Percentiles rank a stretch among this genome's conserved stretches.
These are phyloP conservation scores for Arthrocladium fulminans DNA, from an alignment of 2,329 filamentous ascomycete species.

Conservation along the genomic window DNA sequence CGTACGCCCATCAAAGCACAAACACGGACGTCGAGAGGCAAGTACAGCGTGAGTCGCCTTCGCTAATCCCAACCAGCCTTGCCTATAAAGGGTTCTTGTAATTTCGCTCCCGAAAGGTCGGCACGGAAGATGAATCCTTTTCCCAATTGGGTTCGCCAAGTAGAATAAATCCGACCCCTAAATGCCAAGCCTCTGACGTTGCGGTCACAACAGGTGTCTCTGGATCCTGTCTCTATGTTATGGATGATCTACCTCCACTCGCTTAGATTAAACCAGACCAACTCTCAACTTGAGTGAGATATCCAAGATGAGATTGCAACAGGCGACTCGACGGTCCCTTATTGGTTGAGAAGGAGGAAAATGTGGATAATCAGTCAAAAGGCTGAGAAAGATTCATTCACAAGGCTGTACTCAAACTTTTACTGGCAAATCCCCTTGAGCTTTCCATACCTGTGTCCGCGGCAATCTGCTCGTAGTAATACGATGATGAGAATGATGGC, in stretches of 20 bases:
- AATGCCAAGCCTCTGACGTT: too few relatives aligned
- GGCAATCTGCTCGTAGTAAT: too few relatives aligned
- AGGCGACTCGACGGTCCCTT: neutral
- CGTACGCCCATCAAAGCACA: neutral
- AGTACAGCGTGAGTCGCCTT: too few relatives aligned
- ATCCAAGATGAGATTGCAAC: neutral
- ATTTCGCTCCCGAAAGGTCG: neutral
- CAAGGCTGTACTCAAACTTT: neutral
- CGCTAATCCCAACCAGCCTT: neutral
- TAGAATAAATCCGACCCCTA: too few relatives aligned
- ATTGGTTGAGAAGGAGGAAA: neutral
- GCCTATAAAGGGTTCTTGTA: neutral
- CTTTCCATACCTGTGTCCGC: too few relatives aligned
- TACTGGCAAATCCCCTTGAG: neutral
- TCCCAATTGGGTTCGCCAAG: too few relatives aligned
- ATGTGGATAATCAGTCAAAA: neutral
- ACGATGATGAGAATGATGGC: neutral
- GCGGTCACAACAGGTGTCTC: too few relatives aligned
- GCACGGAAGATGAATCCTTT: neutral
- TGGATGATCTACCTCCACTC: too few relatives aligned
- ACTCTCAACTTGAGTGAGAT: neutral
- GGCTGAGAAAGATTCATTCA: neutral
- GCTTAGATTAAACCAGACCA: neutral
- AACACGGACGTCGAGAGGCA: too few relatives aligned
- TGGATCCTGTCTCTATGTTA: too few relatives aligned